Evolutionary conservation across 306 rosid species (phyloP).

Genomic region (Pachyrhizus erosus): DNA sequence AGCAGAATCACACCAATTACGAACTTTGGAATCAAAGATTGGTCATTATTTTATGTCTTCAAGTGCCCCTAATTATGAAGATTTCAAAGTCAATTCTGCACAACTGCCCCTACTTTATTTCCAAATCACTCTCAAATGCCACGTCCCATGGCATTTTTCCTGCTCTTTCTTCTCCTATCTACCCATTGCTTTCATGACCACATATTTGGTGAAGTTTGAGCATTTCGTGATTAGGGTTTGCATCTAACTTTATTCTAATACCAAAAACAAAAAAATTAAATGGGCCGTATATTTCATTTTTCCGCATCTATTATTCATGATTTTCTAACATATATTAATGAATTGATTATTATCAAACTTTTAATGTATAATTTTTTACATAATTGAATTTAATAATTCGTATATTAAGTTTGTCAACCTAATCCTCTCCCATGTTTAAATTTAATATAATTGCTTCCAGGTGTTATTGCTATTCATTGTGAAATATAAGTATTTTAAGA

Average conservation of each 20-base stretch:
- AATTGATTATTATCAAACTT: not conserved
- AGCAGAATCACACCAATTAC: conserved; percentile 62
- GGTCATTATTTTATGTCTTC: conserved; percentile 47
- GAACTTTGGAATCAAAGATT: conserved; percentile 51
- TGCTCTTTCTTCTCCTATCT: not conserved
- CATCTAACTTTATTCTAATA: conserved; percentile 1
- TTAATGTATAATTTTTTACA: too few relatives aligned
- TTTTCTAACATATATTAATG: not conserved
- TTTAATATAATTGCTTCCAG: not conserved
- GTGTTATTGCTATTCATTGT: not conserved
- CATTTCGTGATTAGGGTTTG: conserved; percentile 22
- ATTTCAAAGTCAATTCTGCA: conserved; percentile 43
- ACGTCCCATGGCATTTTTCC: conserved; percentile 3
- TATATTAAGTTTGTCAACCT: too few relatives aligned
- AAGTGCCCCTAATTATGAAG: conserved; percentile 46
- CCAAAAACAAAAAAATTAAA: too few relatives aligned
- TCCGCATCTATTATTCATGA: not conserved
- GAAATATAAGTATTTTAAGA: not conserved
- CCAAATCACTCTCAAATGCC: conserved; percentile 49
- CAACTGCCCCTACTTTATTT: conserved; percentile 42
- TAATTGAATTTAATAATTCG: too few relatives aligned
- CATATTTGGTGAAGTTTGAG: conserved; percentile 1
- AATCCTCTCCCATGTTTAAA: not conserved
- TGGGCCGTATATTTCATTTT: not conserved
- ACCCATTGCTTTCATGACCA: not conserved